phyloP scores from a whole-genome alignment of 1,139 yeast genomes.

The Saccharomyces hybrid region DNA sequence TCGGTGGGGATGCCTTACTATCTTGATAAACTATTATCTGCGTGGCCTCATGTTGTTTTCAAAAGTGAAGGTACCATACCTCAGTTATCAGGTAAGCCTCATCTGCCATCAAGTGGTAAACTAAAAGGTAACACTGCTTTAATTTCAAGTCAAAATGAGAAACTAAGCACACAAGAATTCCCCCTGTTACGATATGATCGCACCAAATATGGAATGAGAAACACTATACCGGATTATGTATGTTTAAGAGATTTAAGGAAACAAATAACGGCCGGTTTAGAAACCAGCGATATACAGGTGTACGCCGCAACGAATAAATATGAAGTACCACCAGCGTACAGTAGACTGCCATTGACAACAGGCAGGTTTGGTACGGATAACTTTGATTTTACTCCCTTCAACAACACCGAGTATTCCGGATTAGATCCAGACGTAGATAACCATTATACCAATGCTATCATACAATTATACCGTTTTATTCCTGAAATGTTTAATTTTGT shows the following conservation, averaged over 20 bases:
- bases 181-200: slow-evolving; percentile 41
- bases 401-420: slow-evolving; percentile 71
- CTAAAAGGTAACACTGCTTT: slow-evolving; percentile 2
- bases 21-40: slow-evolving; percentile 66
- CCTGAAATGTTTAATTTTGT: slow-evolving; percentile 65
- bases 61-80: slow-evolving; percentile 49
- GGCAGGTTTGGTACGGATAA: slow-evolving; percentile 90
- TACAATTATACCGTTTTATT: slow-evolving; percentile 77
- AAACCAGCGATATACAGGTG: slow-evolving; percentile 18
- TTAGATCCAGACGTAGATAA: slow-evolving; percentile 80
- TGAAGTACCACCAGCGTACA: slow-evolving; percentile 63
- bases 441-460: slow-evolving; percentile 68
- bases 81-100: slow-evolving; percentile 15
- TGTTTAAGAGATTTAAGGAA: slow-evolving; percentile 59
- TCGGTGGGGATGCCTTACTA: slow-evolving; percentile 83
- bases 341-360: slow-evolving; percentile 68
- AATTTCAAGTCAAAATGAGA: slow-evolving; percentile 1
- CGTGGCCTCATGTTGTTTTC: slow-evolving; percentile 63
- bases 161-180: slow-evolving; percentile 5
- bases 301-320: slow-evolving; percentile 29
- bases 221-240: slow-evolving; percentile 43
- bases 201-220: slow-evolving; percentile 47
- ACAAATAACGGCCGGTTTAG: slow-evolving; percentile 13
- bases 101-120: slow-evolving; percentile 2
- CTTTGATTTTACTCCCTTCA: slow-evolving; percentile 83